phyloP scores from a whole-genome alignment of 1,284 basidiomycete genomes.

The Tylopilus orsonianus region DNA sequence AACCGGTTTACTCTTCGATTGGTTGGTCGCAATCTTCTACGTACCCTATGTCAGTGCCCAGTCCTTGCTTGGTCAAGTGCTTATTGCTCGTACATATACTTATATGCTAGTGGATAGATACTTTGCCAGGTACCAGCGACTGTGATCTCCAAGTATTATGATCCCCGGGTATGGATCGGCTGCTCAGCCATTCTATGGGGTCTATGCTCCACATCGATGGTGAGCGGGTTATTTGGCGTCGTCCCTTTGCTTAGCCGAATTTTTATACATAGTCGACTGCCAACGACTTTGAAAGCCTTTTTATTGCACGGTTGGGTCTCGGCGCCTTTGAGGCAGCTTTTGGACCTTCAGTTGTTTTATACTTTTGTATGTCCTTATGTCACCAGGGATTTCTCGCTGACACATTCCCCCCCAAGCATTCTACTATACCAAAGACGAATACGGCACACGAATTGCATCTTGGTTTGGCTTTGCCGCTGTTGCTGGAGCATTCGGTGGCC shows the following conservation, averaged over 20 bases:
- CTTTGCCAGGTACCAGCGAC: slow-evolving; percentile 70
- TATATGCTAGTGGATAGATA: slow-evolving; percentile 44
- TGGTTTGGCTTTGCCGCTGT: slow-evolving; percentile 82
- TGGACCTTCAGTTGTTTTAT: slow-evolving; percentile 49
- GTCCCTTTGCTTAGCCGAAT: not conserved
- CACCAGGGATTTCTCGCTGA: not conserved
- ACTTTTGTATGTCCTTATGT: slow-evolving; percentile 54
- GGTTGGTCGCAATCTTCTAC: slow-evolving; percentile 74
- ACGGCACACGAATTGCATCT: slow-evolving; percentile 70
- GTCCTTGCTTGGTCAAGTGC: not conserved
- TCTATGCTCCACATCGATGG: slow-evolving; percentile 67
- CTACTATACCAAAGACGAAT: slow-evolving; percentile 73
- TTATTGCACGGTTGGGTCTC: slow-evolving; percentile 59
- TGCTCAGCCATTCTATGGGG: slow-evolving; percentile 70
- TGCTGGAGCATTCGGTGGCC: slow-evolving; percentile 75
- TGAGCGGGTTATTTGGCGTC: slow-evolving; percentile 29
- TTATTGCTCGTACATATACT: not conserved
- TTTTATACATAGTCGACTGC: slow-evolving; percentile 48
- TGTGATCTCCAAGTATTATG: slow-evolving; percentile 63
- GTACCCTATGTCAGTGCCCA: slow-evolving; percentile 64
- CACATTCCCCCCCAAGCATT: slow-evolving; percentile 45
- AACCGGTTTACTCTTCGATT: slow-evolving; percentile 66
- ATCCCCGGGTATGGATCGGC: slow-evolving; percentile 66
- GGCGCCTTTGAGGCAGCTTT: slow-evolving; percentile 73
- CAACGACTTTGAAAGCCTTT: slow-evolving; percentile 56